A percentile compares a stretch with the other conserved stretches of the same genome.
Evolutionary conservation across 306 rosid species (phyloP).

Genomic region (Malus asiatica): DNA sequence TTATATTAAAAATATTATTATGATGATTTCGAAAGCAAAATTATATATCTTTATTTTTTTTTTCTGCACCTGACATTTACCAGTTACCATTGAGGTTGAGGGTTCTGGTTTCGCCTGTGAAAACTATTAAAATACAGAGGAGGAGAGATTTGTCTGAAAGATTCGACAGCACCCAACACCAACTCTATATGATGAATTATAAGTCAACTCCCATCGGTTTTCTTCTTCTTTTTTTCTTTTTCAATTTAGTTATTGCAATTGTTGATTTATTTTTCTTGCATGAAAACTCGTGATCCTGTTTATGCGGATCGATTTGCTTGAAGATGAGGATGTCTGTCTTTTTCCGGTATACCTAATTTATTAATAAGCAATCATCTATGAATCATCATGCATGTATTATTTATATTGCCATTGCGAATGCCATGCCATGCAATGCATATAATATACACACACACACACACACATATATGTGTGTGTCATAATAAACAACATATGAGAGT

Average conservation of each 20-base stretch:
- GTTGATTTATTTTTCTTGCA: neutral
- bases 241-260: neutral
- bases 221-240: neutral
- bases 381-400: neutral
- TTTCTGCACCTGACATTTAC: neutral
- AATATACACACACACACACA: too few relatives aligned
- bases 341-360: slow-evolving; percentile 10
- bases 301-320: slow-evolving; percentile 33
- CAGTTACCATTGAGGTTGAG: neutral
- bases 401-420: neutral
- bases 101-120: slow-evolving; percentile 22
- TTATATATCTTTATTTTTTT: neutral
- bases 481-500: neutral
- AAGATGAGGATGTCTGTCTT: slow-evolving; percentile 34
- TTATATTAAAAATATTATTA: too few relatives aligned
- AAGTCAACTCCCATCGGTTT: slow-evolving; percentile 33
- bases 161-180: slow-evolving; percentile 23
- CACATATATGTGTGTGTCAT: too few relatives aligned
- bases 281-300: slow-evolving; percentile 30
- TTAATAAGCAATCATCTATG: neutral
- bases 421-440: neutral
- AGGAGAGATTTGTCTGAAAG: slow-evolving; percentile 18
- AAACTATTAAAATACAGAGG: slow-evolving; percentile 20
- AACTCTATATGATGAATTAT: neutral
- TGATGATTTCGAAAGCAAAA: neutral